Percentiles rank a stretch among this genome's conserved stretches.
Conservation (phyloP, 805 yeast species). For the Candida methanosorbosa region DNA sequence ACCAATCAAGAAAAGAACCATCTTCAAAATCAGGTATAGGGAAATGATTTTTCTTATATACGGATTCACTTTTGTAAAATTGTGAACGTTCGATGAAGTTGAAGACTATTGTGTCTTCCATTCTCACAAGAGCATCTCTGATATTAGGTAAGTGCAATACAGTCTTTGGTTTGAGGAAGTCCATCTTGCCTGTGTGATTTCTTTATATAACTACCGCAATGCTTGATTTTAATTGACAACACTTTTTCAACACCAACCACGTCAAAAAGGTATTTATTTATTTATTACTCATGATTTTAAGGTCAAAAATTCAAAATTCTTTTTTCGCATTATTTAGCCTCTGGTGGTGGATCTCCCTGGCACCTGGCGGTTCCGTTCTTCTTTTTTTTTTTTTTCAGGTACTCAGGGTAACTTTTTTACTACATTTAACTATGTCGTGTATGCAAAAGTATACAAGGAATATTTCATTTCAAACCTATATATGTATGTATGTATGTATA, state of each 20-base stretch:
- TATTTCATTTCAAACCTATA: background rate
- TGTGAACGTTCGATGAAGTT: conserved; percentile 90
- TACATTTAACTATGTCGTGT: too few species aligned
- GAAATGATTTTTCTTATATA: conserved; percentile 52
- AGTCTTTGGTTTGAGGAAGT: conserved; percentile 74
- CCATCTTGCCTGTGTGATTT: conserved; percentile 41
- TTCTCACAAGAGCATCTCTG: conserved; percentile 73
- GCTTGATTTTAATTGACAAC: too few species aligned
- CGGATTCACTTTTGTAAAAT: conserved; percentile 65
- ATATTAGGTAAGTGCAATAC: conserved; percentile 77
- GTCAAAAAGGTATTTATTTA: too few species aligned
- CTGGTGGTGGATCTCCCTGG: too few species aligned
- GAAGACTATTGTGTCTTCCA: conserved; percentile 96
- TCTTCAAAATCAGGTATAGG: conserved; percentile 53
- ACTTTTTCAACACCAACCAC: too few species aligned
- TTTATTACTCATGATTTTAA: too few species aligned
- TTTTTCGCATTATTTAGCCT: too few species aligned
- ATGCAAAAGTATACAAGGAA: too few species aligned
- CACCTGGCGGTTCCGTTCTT: too few species aligned
- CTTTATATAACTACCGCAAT: background rate
- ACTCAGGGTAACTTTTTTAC: too few species aligned
- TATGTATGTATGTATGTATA: background rate
- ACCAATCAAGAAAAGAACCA: conserved; percentile 86
- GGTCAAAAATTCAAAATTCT: too few species aligned
- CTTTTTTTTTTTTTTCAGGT: too few species aligned